Evolutionary conservation across 495 filamentous ascomycete species (phyloP), one percentile per base, ranked within the genome.

Genomic region (Hypoxylon intermedium): DNA sequence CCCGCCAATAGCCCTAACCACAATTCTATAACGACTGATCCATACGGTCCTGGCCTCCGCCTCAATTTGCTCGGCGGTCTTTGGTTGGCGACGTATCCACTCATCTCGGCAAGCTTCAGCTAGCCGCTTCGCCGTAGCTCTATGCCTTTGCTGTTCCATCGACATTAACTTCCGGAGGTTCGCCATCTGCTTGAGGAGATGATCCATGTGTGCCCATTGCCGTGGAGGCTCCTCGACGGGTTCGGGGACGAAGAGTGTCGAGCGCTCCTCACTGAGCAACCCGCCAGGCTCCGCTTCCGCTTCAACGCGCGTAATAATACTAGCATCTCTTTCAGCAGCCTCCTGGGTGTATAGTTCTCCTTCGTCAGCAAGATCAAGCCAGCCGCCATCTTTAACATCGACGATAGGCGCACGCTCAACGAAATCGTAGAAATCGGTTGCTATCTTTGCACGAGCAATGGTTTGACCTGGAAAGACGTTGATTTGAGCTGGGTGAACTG

Each of bases 131-230:
- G 90, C 90, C n/a, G 78, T 70, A 30, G 73, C 75, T 24, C 76
- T 78, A 67, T 98, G 95, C 9, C 86, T 83, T 60, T 82, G 83
- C 52, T 88, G 84, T 71, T 98, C 95, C 48, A 85, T 79, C 18
- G 86, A 75, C 77, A 97, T 81, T 33, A 96, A 77, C 59, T 83
- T 86, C 34, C 90, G 85, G 64, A 98, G 92, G 60, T 91, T 84
- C 9, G 89, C 60, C 38, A 90, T 91, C 63, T 96, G 92, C 11
- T 87, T 85, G 36, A 90, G 82, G 6, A 98, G 79, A 67, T 97
- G 89, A 67, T 97, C 92, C 53, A 84, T 82, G 67, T 97, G 93
- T 12, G 87, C 86, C 75, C 90, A 97, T 49, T 90, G 91, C 53
- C 82, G 83, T 5, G 86, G 82, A 2, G 89, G 90, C 58, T 91